Evolutionary conservation across 2,329 filamentous ascomycete species (phyloP).

Genomic region (Penicillium brasilianum): DNA sequence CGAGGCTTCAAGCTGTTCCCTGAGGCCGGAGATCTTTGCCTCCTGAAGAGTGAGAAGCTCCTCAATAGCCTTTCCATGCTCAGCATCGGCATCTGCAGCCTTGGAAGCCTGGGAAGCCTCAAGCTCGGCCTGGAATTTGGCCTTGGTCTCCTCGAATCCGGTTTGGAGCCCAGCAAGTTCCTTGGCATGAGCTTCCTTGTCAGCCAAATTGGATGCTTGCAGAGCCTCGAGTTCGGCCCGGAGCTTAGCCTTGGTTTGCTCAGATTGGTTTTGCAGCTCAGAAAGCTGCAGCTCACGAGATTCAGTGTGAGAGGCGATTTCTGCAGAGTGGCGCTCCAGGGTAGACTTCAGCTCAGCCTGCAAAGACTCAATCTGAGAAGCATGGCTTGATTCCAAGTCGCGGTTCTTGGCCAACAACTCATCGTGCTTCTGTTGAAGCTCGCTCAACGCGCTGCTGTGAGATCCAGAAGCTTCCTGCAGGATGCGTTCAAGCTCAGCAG

Average conservation of each 20-base stretch:
- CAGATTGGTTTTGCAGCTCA: conserved; percentile 43
- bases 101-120: conserved; percentile 43
- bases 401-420: conserved; percentile 35
- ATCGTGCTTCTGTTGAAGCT: conserved; percentile 43
- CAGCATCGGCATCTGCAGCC: conserved; percentile 42
- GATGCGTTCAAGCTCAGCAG: conserved; percentile 41
- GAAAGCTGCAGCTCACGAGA: conserved; percentile 37
- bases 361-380: conserved; percentile 37
- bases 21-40: conserved; percentile 44
- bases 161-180: conserved; percentile 43
- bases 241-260: conserved; percentile 32
- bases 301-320: conserved; percentile 38
- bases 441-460: conserved; percentile 36
- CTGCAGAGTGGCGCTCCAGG: conserved; percentile 34
- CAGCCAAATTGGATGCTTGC: conserved; percentile 16
- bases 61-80: conserved; percentile 48
- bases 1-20: conserved; percentile 43
- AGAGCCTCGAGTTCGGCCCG: conserved; percentile 27
- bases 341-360: conserved; percentile 32
- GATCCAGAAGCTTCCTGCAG: conserved; percentile 38
- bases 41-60: conserved; percentile 48
- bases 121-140: conserved; percentile 45
- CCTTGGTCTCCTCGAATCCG: conserved; percentile 40
- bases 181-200: conserved; percentile 32
- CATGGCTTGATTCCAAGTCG: conserved; percentile 40